Base-by-base conservation (phyloP, 768 basidiomycete genomes). In the Suillus subalutaceus region DNA sequence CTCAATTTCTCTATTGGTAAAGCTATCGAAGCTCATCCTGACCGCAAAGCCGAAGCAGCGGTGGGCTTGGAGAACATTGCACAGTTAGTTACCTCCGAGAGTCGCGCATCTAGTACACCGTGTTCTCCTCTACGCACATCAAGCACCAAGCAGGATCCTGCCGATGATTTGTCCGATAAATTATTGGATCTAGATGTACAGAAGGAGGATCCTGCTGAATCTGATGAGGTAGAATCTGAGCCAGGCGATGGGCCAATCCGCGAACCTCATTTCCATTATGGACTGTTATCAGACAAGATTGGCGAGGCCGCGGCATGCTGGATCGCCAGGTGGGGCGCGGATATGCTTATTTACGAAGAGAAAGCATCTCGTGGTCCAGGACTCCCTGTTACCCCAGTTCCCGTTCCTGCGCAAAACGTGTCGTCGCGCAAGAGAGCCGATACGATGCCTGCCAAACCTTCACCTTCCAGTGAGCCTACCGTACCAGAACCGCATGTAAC, bases 301-400 rank as follows among this genome's bases (percentile, higher is more conserved):
- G 96, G 96, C 15, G 94, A 97, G 77, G 90, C 93, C 0, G 90
- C 90, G 70, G 86, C 86, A 3, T 93, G 91, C 75, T 98, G 95
- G 94, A 81, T 97, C 20, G 84, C 89, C 1, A 83, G 93, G 53
- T 98, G 96, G 96, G 93, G 89, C 0, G 74, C 79, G 15, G 95
- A 97, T 73, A 83, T 97, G 68, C 82, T 97, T n/a, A 72, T 73
- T 10, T 82, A 85, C 40, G 92, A 94, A 72, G 84, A 88, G 69
- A 77, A 76, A 50, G 68, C 68, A 12, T 52, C 67, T 46, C 65
- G 55, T 20, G 63, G 53, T 63, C 67, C 65, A 60, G 70, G 72
- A n/a, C 2, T 67, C 23, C 65, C 73, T 10, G 44, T 65, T 10
- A 52, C 77, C 0, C 69, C 65, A 12, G 26, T 62, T 20, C 70